phyloP scores from a whole-genome alignment of 2,329 filamentous ascomycete species.

The Alternaria tenuissima region DNA sequence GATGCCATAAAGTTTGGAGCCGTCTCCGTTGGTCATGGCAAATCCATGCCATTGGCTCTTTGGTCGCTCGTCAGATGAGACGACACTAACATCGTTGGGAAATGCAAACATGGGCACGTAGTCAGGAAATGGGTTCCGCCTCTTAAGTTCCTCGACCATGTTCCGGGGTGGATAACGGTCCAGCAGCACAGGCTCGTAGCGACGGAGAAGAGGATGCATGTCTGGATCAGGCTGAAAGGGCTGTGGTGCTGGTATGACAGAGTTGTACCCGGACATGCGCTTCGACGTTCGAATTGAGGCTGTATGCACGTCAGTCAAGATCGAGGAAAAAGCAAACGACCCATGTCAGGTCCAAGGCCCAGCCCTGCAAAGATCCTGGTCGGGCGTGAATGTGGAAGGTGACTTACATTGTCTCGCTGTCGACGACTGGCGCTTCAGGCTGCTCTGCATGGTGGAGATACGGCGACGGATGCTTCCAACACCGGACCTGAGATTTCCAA shows the following conservation, averaged over 20 bases:
- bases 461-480: constrained; percentile 90
- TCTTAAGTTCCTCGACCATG: constrained; percentile 79
- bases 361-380: not conserved
- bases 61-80: constrained; percentile 92
- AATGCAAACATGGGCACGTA: constrained; percentile 99
- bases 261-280: constrained; percentile 96
- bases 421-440: constrained; percentile 84
- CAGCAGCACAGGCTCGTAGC: constrained; percentile 94
- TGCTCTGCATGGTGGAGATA: constrained; percentile 92
- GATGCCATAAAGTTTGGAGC: constrained; percentile 89
- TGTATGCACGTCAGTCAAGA: constrained; percentile 37
- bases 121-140: constrained; percentile 88
- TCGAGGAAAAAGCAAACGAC: constrained; percentile 30
- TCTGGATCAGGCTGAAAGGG: constrained; percentile 87
- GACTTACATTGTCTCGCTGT: constrained; percentile 76
- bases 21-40: constrained; percentile 94
- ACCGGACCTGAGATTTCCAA: constrained; percentile 63
- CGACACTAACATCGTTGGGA: constrained; percentile 95
- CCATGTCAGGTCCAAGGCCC: constrained; percentile 12
- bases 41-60: constrained; percentile 99
- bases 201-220: constrained; percentile 93
- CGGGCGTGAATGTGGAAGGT: not conserved
- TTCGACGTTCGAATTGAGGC: constrained; percentile 81
- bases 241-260: constrained; percentile 92
- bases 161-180: constrained; percentile 90